phyloP scores from a whole-genome alignment of 495 filamentous ascomycete genomes.

The Aspergillus campestris region DNA sequence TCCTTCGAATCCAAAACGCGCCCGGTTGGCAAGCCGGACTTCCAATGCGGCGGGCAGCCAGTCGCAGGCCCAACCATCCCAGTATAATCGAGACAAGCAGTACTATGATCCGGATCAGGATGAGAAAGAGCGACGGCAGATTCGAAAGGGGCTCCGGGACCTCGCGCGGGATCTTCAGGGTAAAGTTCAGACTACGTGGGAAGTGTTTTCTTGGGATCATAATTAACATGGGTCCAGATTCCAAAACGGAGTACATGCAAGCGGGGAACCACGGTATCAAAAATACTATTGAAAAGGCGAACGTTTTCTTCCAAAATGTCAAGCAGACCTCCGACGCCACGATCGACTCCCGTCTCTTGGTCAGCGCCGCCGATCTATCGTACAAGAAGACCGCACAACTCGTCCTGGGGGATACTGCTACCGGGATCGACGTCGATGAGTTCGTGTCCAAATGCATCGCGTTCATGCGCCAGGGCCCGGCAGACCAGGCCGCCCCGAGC shows the following conservation, averaged over 20 bases:
- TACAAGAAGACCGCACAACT: slow-evolving; percentile 64
- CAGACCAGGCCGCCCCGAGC: slow-evolving; percentile 9
- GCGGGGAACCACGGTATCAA: slow-evolving; percentile 52
- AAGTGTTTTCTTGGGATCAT: too few relatives aligned
- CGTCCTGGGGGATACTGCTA: slow-evolving; percentile 56
- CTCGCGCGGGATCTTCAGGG: slow-evolving; percentile 57
- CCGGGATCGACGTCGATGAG: slow-evolving; percentile 82
- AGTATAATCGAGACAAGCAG: slow-evolving; percentile 23
- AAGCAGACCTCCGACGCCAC: slow-evolving; percentile 91
- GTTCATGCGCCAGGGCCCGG: slow-evolving; percentile 65
- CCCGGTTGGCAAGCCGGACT: slow-evolving; percentile 30
- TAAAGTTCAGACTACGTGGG: slow-evolving; percentile 16
- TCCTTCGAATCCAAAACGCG: slow-evolving; percentile 28
- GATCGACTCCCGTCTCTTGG: slow-evolving; percentile 77
- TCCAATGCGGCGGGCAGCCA: slow-evolving; percentile 18
- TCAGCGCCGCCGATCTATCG: slow-evolving; percentile 66
- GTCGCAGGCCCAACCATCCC: slow-evolving; percentile 20
- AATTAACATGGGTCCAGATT: slow-evolving; percentile 38
- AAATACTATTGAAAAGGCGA: slow-evolving; percentile 53
- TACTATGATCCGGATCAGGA: slow-evolving; percentile 89
- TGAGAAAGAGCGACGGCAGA: slow-evolving; percentile 60
- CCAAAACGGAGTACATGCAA: slow-evolving; percentile 56
- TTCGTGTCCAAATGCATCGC: slow-evolving; percentile 86
- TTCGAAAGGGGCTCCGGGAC: slow-evolving; percentile 62
- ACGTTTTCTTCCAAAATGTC: slow-evolving; percentile 57